phyloP scores from a whole-genome alignment of 306 rosid species.

The Aeschynomene evenia region DNA sequence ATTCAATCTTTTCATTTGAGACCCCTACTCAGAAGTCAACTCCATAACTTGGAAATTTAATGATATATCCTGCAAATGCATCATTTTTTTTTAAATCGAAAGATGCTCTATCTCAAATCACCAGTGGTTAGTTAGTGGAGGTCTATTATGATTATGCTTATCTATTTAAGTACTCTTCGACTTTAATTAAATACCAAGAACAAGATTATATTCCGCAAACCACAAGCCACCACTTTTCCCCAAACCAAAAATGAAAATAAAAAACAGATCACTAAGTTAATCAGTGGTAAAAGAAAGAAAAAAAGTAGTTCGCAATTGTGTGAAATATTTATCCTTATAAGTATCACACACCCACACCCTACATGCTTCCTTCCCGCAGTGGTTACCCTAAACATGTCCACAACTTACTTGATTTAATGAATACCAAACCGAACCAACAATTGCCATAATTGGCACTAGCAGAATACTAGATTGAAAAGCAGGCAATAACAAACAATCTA shows the following conservation, averaged over 20 bases:
- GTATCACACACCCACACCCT: not conserved
- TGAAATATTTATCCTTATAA: not conserved
- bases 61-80: not conserved
- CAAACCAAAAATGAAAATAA: no score
- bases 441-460: not conserved
- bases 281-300: slow-evolving; percentile 12
- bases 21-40: not conserved
- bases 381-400: not conserved
- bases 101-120: slow-evolving; percentile 7
- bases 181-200: not conserved
- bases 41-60: not conserved
- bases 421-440: not conserved
- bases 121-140: slow-evolving; percentile 17
- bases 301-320: slow-evolving; percentile 12
- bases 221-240: slow-evolving; percentile 14
- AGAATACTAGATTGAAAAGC: not conserved
- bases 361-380: not conserved
- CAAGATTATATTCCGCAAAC: slow-evolving; percentile 19
- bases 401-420: not conserved
- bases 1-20: not conserved
- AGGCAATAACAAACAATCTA: not conserved
- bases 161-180: not conserved
- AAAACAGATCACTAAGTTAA: slow-evolving; percentile 13
- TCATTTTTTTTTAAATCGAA: not conserved
- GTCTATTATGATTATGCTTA: slow-evolving; percentile 9